Base-by-base conservation (phyloP, 2,329 filamentous ascomycete genomes). In the Colletotrichum viniferum region DNA sequence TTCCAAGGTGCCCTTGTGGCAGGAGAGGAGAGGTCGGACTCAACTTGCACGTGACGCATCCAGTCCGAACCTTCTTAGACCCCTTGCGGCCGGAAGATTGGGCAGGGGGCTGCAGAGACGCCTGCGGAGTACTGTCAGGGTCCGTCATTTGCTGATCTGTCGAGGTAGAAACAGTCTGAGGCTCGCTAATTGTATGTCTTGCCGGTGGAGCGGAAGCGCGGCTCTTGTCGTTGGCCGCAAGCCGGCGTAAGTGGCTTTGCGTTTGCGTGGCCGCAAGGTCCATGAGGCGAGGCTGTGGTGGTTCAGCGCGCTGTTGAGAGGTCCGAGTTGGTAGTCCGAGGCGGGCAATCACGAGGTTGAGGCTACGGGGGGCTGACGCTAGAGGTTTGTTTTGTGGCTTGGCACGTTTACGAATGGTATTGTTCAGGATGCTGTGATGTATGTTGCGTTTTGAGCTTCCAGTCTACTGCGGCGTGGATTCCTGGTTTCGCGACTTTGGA, bases 1-100 rank as follows among this genome's bases (percentile, higher is more conserved):
- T 21, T 7, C 1, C 34, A 48, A 10, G 21, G 4, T 65, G 28
- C 26, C 30, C 30, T 26, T 43, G 28, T 60, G 34, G 2, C 18
- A 24, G 18, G 48, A 38, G 24, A 30, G 36, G 48, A 60, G 36
- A 61, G 38, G 16, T 36, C 68, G 69, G 63, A 87, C 88, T 77
- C 78, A 89, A 76, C 88, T 90, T 90, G 87, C 89, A 90, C 64
- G 89, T 90, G 71, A 88, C 83, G 80, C 89, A 90, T 16, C 89
- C 89, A 8, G 87, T 88, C 68, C 86, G 83, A 69, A 88, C 86
- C 77, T 88, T 88, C 78, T 84, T 86, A 62, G 82, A 86, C 16
- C 86, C 86, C 78, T 86, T 87, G 30, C 83, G 83, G 24, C 83
- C 83, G 1, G 73, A 60, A 16, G 71, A 65, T 14, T 30, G 14